Evolutionary conservation across 179 eudicot genomes (phyloP).

Genomic region (Heliamphora pulchella): DNA sequence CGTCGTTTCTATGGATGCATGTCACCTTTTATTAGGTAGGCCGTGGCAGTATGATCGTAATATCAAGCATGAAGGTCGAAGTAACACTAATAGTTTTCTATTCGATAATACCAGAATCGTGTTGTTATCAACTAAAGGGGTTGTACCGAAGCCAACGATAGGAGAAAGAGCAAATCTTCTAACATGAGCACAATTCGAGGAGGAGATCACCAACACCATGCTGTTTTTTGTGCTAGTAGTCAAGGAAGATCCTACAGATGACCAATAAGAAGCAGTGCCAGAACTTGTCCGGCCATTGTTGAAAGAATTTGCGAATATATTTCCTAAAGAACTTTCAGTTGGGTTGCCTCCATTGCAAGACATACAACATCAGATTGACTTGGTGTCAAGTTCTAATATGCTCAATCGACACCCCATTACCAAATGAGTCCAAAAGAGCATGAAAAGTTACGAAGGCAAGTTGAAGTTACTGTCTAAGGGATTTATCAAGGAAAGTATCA

Average conservation of each 20-base stretch:
- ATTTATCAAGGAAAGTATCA: not conserved
- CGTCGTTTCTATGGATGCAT: not conserved
- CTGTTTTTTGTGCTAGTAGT: no score
- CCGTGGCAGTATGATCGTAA: not conserved
- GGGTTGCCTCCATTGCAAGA: not conserved
- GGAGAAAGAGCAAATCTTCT: no score
- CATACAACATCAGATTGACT: not conserved
- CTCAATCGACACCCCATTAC: not conserved
- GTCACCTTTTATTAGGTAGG: not conserved
- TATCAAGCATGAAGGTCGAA: not conserved
- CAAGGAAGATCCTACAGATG: no score
- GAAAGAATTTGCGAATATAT: not conserved
- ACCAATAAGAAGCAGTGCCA: no score
- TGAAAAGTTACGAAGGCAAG: not conserved
- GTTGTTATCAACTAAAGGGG: rapidly evolving
- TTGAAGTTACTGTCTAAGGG: not conserved
- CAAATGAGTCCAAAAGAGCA: not conserved
- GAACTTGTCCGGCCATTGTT: not conserved
- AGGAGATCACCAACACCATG: not conserved
- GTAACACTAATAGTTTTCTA: not conserved
- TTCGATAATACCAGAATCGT: not conserved
- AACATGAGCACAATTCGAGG: not conserved
- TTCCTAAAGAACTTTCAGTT: not conserved
- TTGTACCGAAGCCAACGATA: no score
- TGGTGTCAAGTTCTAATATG: not conserved